Percentiles rank a stretch among this genome's conserved stretches.
phyloP scores from a whole-genome alignment of 2,329 filamentous ascomycete species.

The Grosmannia penicillata region DNA sequence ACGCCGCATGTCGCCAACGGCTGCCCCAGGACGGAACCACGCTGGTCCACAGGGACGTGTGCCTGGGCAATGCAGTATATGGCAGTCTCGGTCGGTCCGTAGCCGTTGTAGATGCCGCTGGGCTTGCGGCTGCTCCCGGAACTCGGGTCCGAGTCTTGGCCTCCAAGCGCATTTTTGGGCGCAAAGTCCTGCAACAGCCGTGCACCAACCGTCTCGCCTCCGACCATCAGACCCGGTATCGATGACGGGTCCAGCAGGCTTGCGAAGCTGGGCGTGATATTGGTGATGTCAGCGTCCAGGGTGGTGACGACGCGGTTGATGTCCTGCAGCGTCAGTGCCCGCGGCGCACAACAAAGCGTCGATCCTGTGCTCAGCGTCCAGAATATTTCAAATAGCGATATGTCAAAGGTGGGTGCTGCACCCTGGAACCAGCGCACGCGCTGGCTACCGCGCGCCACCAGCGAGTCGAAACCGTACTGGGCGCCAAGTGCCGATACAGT shows the following conservation, averaged over 20 bases:
- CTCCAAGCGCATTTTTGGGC: background rate
- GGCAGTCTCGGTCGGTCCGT: constrained; percentile 15
- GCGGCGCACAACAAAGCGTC: constrained; percentile 19
- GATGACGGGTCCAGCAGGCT: constrained; percentile 16
- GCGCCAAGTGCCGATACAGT: constrained; percentile 17
- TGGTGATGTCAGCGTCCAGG: constrained; percentile 21
- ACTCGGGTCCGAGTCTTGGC: background rate
- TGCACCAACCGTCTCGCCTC: constrained; percentile 14
- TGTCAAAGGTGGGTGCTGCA: constrained; percentile 19
- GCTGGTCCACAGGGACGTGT: constrained; percentile 10
- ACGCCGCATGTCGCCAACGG: constrained; percentile 20
- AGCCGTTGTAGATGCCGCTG: constrained; percentile 11
- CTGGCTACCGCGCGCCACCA: background rate
- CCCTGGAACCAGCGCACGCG: constrained; percentile 23
- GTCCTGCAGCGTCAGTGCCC: constrained; percentile 15
- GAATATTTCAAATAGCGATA: constrained; percentile 11
- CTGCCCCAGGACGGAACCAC: constrained; percentile 21
- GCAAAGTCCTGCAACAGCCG: constrained; percentile 1
- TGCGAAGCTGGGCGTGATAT: constrained; percentile 23
- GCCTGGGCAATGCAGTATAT: constrained; percentile 9
- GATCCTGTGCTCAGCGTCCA: constrained; percentile 14
- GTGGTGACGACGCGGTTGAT: constrained; percentile 12
- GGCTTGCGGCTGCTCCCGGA: background rate
- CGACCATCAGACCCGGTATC: constrained; percentile 17
- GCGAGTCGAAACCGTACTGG: constrained; percentile 5